A percentile compares a stretch with the other conserved stretches of the same genome.
phyloP scores from a whole-genome alignment of 306 rosid genomes.

The Prosopis cineraria region DNA sequence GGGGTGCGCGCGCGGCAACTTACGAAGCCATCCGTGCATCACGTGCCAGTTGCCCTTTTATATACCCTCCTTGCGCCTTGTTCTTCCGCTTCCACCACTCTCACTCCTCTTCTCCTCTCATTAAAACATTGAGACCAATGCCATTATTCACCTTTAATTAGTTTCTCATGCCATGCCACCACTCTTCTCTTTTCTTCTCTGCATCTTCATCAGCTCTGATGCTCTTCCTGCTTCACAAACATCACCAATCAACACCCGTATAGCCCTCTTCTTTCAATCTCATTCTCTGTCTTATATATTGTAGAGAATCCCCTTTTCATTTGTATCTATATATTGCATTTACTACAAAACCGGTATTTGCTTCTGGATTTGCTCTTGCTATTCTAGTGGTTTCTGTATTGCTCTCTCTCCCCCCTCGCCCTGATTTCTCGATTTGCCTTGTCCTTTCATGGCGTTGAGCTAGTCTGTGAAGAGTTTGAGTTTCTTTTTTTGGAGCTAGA shows the following conservation, averaged over 20 bases:
- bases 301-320: not conserved
- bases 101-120: not conserved
- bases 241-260: not conserved
- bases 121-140: not conserved
- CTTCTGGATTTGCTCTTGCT: constrained; percentile 7
- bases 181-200: not conserved
- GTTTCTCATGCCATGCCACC: not conserved
- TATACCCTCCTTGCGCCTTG: not conserved
- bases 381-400: not conserved
- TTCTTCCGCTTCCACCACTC: not conserved
- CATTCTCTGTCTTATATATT: not conserved
- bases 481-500: too few species aligned
- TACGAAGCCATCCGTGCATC: not conserved
- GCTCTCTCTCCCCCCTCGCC: not conserved
- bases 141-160: not conserved
- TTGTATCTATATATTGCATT: not conserved
- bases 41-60: constrained; percentile 23
- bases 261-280: not conserved
- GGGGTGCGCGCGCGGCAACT: not conserved
- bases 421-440: not conserved
- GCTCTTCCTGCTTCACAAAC: not conserved
- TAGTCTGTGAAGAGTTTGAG: not conserved
- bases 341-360: not conserved
- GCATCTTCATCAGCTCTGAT: not conserved
- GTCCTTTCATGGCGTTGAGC: too few species aligned